Evolutionary conservation across 1,139 yeast species (phyloP).

Genomic region (Taphrina flavorubra): DNA sequence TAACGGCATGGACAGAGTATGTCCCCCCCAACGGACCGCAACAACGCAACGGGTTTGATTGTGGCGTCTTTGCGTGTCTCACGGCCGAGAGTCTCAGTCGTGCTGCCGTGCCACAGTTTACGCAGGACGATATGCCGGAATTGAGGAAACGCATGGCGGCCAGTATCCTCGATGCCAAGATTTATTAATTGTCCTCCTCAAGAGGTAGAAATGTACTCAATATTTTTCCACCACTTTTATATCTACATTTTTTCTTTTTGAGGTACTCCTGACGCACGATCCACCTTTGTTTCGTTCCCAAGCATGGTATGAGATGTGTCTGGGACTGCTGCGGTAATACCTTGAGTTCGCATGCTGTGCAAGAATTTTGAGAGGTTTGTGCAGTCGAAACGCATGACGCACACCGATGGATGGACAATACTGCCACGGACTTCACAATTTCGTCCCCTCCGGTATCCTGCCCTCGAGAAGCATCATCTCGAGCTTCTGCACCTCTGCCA

Average conservation of each 20-base stretch:
- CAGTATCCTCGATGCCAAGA: conserved; percentile 51
- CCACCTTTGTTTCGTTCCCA: too few relatives aligned
- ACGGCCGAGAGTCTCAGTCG: conserved; percentile 69
- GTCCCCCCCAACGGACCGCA: conserved; percentile 65
- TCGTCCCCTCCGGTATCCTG: conserved; percentile 39
- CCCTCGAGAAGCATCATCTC: conserved; percentile 55
- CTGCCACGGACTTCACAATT: background rate
- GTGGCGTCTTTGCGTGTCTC: conserved; percentile 92
- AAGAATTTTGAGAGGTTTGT: too few relatives aligned
- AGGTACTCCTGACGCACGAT: too few relatives aligned
- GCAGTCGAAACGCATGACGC: too few relatives aligned
- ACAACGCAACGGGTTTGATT: conserved; percentile 88
- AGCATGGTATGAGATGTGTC: too few relatives aligned
- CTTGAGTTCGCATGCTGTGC: too few relatives aligned
- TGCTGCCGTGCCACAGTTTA: conserved; percentile 58
- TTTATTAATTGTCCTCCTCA: conserved; percentile 6
- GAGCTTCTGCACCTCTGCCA: conserved; percentile 75
- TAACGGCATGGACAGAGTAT: conserved; percentile 48
- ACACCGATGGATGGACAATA: too few relatives aligned
- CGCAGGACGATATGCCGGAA: conserved; percentile 71
- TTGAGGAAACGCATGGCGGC: conserved; percentile 76
- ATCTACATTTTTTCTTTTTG: too few relatives aligned
- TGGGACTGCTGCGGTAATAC: too few relatives aligned
- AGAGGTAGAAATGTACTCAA: background rate
- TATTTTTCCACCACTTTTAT: background rate